These are phyloP conservation scores for Paspalum notatum DNA, from an alignment of 176 grass and related monocot species.

Conservation along the genomic window DNA sequence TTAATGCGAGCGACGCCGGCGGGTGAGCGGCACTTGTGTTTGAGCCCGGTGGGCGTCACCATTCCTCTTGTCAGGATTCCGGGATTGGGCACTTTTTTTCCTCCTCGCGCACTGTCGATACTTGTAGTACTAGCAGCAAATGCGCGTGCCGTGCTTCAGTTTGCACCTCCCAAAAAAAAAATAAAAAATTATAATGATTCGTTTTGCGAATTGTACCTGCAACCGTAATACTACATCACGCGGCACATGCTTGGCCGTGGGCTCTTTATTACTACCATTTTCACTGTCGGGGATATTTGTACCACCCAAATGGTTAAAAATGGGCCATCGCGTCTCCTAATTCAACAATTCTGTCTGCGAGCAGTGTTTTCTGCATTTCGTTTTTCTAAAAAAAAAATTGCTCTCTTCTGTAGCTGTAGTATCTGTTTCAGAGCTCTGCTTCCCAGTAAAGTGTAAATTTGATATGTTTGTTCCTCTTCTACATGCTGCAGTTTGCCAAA, in stretches of 20 bases:
- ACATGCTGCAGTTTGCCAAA: slow-evolving; percentile 67
- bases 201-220: background rate
- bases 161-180: too few species aligned
- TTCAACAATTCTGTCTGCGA: too few species aligned
- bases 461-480: slow-evolving; percentile 4
- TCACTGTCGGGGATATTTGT: too few species aligned
- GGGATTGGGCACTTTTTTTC: too few species aligned
- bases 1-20: too few species aligned
- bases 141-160: too few species aligned
- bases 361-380: background rate
- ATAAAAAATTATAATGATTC: background rate
- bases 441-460: background rate
- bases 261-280: too few species aligned
- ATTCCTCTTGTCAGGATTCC: too few species aligned
- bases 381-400: background rate
- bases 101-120: too few species aligned
- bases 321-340: background rate
- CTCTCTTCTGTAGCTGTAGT: background rate
- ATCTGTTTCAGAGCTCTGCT: background rate
- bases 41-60: too few species aligned
- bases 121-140: too few species aligned
- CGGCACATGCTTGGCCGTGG: background rate
- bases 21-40: too few species aligned
- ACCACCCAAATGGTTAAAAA: background rate
- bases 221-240: background rate